These are phyloP conservation scores for Populus alba DNA, from an alignment of 345 rosid genomes.

Conservation along the genomic window DNA sequence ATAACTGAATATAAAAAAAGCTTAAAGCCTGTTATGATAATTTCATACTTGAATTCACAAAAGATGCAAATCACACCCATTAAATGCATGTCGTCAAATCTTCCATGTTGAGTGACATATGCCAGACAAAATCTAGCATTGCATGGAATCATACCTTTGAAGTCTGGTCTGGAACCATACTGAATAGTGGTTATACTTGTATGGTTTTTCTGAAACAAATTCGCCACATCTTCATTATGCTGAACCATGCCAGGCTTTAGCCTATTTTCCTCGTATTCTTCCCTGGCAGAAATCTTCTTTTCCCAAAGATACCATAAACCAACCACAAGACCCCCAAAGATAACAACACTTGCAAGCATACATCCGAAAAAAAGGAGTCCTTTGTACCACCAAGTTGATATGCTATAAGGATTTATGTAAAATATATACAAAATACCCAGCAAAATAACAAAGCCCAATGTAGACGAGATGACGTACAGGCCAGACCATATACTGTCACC, in stretches of 20 bases:
- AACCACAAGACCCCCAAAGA: constrained; percentile 69
- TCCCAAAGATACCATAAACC: constrained; percentile 75
- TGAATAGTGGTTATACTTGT: constrained; percentile 28
- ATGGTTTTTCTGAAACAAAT: constrained; percentile 11
- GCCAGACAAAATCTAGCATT: neutral
- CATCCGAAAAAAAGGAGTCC: constrained; percentile 64
- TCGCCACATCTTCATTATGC: constrained; percentile 3
- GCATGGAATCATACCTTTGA: constrained; percentile 46
- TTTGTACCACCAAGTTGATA: constrained; percentile 77
- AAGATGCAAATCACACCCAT: neutral
- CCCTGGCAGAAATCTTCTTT: constrained; percentile 18
- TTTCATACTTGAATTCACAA: neutral
- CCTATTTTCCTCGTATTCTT: constrained; percentile 17
- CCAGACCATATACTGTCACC: constrained; percentile 78
- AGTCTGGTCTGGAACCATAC: constrained; percentile 84
- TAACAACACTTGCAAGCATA: constrained; percentile 59
- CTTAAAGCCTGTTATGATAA: neutral
- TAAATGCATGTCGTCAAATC: neutral
- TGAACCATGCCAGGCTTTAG: constrained; percentile 7
- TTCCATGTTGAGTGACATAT: neutral
- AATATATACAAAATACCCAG: constrained; percentile 44
- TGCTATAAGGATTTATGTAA: constrained; percentile 54
- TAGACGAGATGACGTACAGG: constrained; percentile 50
- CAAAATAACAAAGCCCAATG: constrained; percentile 52
- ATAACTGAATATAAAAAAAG: neutral